A percentile compares a stretch with the other conserved stretches of the same genome.
These are phyloP conservation scores for Amanita pallidorosea DNA, from an alignment of 768 basidiomycete genomes.

Conservation along the genomic window DNA sequence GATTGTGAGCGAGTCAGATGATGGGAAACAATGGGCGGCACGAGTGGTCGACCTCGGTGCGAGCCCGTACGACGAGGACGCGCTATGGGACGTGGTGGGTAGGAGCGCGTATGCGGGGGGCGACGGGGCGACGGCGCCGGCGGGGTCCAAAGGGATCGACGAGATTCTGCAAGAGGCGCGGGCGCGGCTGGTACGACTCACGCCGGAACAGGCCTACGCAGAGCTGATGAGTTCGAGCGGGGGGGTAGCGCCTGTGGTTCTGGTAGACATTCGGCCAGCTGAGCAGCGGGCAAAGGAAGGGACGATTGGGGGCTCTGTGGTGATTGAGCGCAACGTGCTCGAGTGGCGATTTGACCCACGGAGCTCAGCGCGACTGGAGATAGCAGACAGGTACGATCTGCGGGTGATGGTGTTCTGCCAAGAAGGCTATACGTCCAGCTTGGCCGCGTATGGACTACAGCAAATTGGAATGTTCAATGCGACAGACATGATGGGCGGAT, in stretches of 20 bases:
- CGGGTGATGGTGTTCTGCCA: slow-evolving; percentile 67
- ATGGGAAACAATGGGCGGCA: slow-evolving; percentile 25
- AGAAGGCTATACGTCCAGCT: slow-evolving; percentile 52
- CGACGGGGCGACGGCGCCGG: slow-evolving; percentile 49
- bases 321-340: slow-evolving; percentile 67
- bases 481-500: slow-evolving; percentile 72
- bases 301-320: slow-evolving; percentile 53
- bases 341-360: slow-evolving; percentile 79
- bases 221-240: slow-evolving; percentile 31
- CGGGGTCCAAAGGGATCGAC: slow-evolving; percentile 50
- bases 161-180: slow-evolving; percentile 49
- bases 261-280: slow-evolving; percentile 70
- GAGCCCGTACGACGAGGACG: slow-evolving; percentile 49
- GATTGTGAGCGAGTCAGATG: slow-evolving; percentile 26
- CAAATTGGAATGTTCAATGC: slow-evolving; percentile 63
- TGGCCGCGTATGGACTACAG: slow-evolving; percentile 61
- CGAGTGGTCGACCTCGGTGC: slow-evolving; percentile 43
- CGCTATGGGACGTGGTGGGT: slow-evolving; percentile 60
- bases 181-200: slow-evolving; percentile 53
- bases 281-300: slow-evolving; percentile 49
- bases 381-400: slow-evolving; percentile 69
- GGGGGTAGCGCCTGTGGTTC: slow-evolving; percentile 46
- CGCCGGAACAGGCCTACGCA: slow-evolving; percentile 45
- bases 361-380: slow-evolving; percentile 41
- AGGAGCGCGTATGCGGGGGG: slow-evolving; percentile 40